Base-by-base conservation (phyloP, 2,329 filamentous ascomycete genomes). In the Coniella vitis region DNA sequence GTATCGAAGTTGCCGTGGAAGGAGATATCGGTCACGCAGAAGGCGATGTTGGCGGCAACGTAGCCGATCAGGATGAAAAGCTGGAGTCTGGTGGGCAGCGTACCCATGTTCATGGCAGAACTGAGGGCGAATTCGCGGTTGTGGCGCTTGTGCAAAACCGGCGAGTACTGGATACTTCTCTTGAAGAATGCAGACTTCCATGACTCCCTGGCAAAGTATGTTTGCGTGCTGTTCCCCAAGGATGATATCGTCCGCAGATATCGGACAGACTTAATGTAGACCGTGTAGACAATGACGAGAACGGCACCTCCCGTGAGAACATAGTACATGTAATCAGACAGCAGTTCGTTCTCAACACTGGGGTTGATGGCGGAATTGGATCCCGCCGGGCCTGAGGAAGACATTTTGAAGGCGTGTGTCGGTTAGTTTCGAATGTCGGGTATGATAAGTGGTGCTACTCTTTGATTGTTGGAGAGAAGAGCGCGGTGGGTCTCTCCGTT, bases 81-180 rank as follows among this genome's bases (percentile, higher is more conserved):
- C 63, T 94, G 87, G 59, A 90, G 82, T 43, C 88, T 74, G n/a
- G 85, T 86, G 0, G 88, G 88, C 16, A 94, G 69, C 0, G 87
- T 91, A 54, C 88, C 75, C 47, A 78, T 67, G 60, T 79, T 81
- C 54, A 81, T 57, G 50, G 79, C 80, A 8, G 72, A 70, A 45
- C 79, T 83, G 45, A 85, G 65, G 58, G 73, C 73, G 58, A 86
- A 74, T 63, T 86, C 82, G 58, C 79, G 72, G 67, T 93, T 93
- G 67, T 93, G 88, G 59, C 87, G 77, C 61, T 87, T 87, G 48
- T 75, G 76, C 60, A 82, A 78, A 16, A 94, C 67, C 5, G 88
- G 88, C 1, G 88, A 83, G 61, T 83, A 84, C 16, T 84, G 67
- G 17, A 88, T 55, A 56, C 86, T 75, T 61, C 76, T 79, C 70